Evolutionary conservation across 305 asterid species (phyloP), one percentile per base, ranked within the genome.

Genomic region (Fraxinus greggii): DNA sequence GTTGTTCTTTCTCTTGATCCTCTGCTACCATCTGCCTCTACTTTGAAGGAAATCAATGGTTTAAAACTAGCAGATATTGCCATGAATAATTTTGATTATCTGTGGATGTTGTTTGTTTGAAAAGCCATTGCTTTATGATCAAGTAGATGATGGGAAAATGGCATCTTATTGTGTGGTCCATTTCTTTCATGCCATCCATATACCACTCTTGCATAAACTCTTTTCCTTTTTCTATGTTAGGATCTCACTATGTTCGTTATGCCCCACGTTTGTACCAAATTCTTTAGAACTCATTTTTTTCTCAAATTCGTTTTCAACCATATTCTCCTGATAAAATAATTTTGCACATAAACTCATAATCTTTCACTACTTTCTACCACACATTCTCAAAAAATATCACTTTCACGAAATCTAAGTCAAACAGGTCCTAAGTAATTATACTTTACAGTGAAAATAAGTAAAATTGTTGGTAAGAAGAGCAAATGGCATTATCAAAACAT

Each of bases 11-110:
- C 59, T 79, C 35, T 77, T 77, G 69, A 67, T 86, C 83, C 80
- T 45, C 81, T 74, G 82, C 72, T 73, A 12, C 45, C 78, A 56
- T 26, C 76, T 83, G 86, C 84, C 82, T 86, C 79, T 72, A 82
- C 78, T 32, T 80, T 80, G 45, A 77, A 76, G 80, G 83, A 84
- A 38, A 83, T 54, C 26, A 82, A 36, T 77, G 83, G 78, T 81
- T 79, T 83, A 51, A 81, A 78, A 54, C 80, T 86, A 72, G 86
- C 81, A 67, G 88, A 82, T 86, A 80, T 48, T n/a, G 87, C 88
- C 90, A 91, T 88, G 80, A 42, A 78, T 28, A 75, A 36, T 48
- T 80, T 54, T 72, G 7, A 78, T 61, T 72, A 77, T 33, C 63
- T 75, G 13, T 59, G 33, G 35, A 65, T 1, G 26, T 15, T 54